Evolutionary conservation across 495 filamentous ascomycete genomes (phyloP).

Genomic region (Friedmanniomyces simplex): DNA sequence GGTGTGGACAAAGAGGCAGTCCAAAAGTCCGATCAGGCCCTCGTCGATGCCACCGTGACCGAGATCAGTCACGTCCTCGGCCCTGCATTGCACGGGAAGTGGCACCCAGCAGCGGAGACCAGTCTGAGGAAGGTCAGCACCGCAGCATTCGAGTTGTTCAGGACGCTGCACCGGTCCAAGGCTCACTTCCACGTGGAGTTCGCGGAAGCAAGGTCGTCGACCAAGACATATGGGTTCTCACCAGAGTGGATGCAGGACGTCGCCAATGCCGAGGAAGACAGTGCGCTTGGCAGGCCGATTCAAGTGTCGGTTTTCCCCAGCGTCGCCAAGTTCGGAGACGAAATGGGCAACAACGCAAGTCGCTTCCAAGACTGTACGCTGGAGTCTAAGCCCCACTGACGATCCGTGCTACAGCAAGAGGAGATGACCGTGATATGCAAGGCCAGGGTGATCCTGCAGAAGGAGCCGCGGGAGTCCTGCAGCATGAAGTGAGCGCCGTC

Average conservation of each 20-base stretch:
- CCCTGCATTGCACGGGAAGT: background rate
- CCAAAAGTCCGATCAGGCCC: background rate
- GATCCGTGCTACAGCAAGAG: background rate
- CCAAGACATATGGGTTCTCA: background rate
- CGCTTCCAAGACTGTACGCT: too few species aligned
- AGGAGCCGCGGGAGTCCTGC: background rate
- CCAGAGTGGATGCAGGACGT: background rate
- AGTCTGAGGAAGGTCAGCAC: background rate
- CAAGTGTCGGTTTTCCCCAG: background rate
- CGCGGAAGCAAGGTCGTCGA: background rate
- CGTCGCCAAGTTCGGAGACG: background rate
- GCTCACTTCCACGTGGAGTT: background rate
- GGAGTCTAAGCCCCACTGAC: background rate
- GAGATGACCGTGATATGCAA: background rate
- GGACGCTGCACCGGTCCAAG: background rate
- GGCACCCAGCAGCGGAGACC: background rate
- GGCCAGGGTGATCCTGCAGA: slow-evolving; percentile 1
- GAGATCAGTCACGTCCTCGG: background rate
- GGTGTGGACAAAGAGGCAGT: background rate
- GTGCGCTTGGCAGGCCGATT: background rate
- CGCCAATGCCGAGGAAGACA: background rate
- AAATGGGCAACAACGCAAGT: background rate
- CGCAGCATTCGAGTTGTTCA: background rate
- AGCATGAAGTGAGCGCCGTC: background rate
- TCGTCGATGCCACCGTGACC: background rate